phyloP scores from a whole-genome alignment of 441 rosid species.

The Cnidoscolus chayamansa region DNA sequence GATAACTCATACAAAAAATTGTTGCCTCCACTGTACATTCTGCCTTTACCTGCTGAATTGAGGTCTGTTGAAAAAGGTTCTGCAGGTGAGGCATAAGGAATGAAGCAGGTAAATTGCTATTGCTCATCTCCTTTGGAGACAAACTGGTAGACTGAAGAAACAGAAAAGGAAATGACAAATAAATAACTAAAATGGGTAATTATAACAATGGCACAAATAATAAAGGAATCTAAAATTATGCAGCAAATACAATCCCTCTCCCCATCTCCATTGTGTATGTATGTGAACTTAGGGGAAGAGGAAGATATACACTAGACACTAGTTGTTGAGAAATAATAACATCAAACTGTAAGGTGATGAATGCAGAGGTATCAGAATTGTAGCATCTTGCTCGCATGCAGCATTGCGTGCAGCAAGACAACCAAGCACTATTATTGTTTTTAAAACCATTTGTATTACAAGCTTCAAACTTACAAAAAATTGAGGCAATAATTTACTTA shows the following conservation, averaged over 20 bases:
- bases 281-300: background rate
- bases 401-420: background rate
- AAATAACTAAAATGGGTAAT: background rate
- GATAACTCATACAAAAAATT: background rate
- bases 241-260: background rate
- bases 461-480: slow-evolving; percentile 1
- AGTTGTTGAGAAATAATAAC: background rate
- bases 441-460: background rate
- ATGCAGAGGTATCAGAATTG: background rate
- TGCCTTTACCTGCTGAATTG: slow-evolving; percentile 74
- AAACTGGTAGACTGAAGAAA: slow-evolving; percentile 54
- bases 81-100: slow-evolving; percentile 78
- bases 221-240: background rate
- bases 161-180: background rate
- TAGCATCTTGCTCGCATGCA: background rate
- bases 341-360: background rate
- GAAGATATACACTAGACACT: background rate
- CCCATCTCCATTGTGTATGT: background rate
- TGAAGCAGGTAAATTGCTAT: slow-evolving; percentile 38
- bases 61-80: slow-evolving; percentile 80
- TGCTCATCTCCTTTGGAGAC: slow-evolving; percentile 51
- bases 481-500: background rate
- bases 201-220: background rate
- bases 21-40: slow-evolving; percentile 8
- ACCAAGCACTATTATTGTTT: background rate